These are phyloP conservation scores for Lagerstroemia speciosa DNA, from an alignment of 345 rosid genomes.

Conservation along the genomic window DNA sequence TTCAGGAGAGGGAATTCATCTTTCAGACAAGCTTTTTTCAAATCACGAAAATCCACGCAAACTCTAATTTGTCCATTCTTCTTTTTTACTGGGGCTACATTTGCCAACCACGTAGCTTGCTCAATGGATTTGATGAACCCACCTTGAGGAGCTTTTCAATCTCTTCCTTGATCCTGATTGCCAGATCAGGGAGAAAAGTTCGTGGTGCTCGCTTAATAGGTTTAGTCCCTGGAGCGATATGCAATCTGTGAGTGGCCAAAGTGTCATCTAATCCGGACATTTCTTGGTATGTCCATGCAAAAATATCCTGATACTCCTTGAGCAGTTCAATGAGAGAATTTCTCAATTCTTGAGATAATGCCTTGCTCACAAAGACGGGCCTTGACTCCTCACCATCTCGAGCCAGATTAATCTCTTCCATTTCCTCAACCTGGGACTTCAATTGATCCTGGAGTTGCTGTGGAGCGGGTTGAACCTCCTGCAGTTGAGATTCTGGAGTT, in stretches of 20 bases:
- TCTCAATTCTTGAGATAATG: no score
- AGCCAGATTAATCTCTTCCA: background rate
- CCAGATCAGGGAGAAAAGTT: background rate
- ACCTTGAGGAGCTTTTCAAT: background rate
- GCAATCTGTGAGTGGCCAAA: background rate
- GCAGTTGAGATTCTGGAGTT: background rate
- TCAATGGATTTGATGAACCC: background rate
- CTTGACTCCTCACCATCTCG: background rate
- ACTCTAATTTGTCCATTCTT: background rate
- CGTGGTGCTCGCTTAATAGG: background rate
- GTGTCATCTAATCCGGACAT: background rate
- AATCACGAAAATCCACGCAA: background rate
- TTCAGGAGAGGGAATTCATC: background rate
- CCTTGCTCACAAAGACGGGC: background rate
- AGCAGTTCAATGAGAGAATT: background rate
- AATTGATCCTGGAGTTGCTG: background rate
- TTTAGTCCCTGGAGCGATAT: background rate
- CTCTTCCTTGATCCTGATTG: background rate
- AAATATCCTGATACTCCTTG: background rate
- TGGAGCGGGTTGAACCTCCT: background rate
- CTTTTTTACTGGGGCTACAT: background rate
- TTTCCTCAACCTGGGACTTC: background rate
- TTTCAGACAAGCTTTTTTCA: background rate
- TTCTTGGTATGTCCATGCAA: background rate
- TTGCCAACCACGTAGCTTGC: background rate